phyloP scores from a whole-genome alignment of 805 yeast species.

The Candida vartiovaarae region DNA sequence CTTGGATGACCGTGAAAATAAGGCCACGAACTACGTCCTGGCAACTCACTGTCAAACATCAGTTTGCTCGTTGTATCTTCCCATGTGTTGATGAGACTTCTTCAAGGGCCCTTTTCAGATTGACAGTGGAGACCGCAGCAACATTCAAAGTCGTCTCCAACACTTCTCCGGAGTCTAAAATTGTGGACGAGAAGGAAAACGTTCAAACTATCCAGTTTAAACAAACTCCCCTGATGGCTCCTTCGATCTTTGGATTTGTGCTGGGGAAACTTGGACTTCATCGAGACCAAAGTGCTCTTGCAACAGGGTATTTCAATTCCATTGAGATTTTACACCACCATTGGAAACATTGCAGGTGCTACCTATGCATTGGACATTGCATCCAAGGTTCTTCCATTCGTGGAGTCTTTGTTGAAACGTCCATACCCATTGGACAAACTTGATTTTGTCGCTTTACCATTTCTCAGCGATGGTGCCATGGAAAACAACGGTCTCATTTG shows the following conservation, averaged over 20 bases:
- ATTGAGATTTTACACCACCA: conserved; percentile 46
- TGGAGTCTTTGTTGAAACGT: conserved; percentile 37
- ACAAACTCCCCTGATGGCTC: conserved; percentile 50
- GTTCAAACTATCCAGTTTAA: conserved; percentile 37
- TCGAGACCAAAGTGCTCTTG: conserved; percentile 31
- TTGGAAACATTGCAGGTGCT: conserved; percentile 43
- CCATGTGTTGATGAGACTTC: conserved; percentile 66
- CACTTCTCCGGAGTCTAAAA: conserved; percentile 28
- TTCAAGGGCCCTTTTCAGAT: conserved; percentile 43
- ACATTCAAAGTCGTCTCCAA: conserved; percentile 48
- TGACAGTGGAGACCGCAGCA: conserved; percentile 39
- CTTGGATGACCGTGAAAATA: conserved; percentile 41
- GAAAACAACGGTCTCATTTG: conserved; percentile 73
- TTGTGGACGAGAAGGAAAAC: conserved; percentile 16
- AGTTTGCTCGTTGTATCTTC: conserved; percentile 51
- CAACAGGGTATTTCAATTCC: conserved; percentile 30
- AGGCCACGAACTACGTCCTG: conserved; percentile 42
- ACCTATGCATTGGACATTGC: conserved; percentile 44
- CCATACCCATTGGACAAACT: conserved; percentile 55
- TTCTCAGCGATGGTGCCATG: conserved; percentile 71
- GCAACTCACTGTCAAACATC: conserved; percentile 73
- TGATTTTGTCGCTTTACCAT: conserved; percentile 65
- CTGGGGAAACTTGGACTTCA: conserved; percentile 63
- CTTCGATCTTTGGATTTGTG: conserved; percentile 62
- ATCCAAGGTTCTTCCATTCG: conserved; percentile 37